Evolutionary conservation across 1,284 basidiomycete species (phyloP), one percentile per base, ranked within the genome.

Genomic region (Termitomyces sp.): DNA sequence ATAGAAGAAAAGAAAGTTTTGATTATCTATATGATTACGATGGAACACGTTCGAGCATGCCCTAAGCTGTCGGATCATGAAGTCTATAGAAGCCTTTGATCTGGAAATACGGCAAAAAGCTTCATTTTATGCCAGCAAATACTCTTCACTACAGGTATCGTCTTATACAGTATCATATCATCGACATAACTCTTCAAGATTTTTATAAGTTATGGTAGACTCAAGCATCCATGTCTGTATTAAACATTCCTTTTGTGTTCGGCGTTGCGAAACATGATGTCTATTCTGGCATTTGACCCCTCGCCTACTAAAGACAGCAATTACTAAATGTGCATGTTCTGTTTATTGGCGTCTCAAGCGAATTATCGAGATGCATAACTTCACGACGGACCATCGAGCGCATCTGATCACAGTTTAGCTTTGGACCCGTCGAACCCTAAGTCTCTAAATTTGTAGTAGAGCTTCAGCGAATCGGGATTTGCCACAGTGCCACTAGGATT

Each of bases 401-500:
- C 13, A 39, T 21, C 17, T 7, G 4, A 34, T 61, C 39, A 63
- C 7, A 63, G 51, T 50, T 61, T 64, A 15, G 59, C 19, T 45
- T 54, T 58, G 7, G 44, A 3, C 5, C 24, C 52, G 17, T 64
- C 48, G 19, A 50, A 38, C 19, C 47, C 52, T 24, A 59, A 36
- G 12, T 79, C 55, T 36, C 53, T 49, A n/a, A 57, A 87, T 65
- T 80, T 81, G 65, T 85, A 82, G 61, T 85, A 87, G 24, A 80
- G 63, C 54, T 81, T 65, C 46, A 87, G 70, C 0, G 81, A 79
- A 43, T 83, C 82, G 1, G 86, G 85, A 62, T 88, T 88, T 2
- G 82, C 81, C 15, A 88, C 83, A 1, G 84, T 86, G 13, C 84
- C 85, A 55, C 84, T 87, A 2, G 84, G 83, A 60, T 79, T 74